Conservation (phyloP, 257 asterid species). For the Primulina tabacum region DNA sequence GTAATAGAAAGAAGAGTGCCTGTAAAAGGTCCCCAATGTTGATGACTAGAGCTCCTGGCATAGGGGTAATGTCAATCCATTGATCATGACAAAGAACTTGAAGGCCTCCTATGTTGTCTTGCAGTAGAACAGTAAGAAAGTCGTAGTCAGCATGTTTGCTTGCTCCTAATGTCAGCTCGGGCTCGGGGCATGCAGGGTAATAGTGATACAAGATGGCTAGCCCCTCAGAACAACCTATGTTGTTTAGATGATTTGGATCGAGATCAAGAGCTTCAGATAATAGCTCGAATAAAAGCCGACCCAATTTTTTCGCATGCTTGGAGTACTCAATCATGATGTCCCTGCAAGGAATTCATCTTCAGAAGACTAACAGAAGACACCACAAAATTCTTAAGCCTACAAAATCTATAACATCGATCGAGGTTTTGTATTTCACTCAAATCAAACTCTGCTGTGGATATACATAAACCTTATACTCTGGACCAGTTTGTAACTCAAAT, state of each 20-base stretch:
- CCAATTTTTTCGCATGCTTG: slow-evolving; percentile 30
- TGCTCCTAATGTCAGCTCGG: slow-evolving; percentile 39
- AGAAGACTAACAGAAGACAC: neutral
- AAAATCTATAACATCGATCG: too few relatives aligned
- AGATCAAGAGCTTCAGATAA: slow-evolving; percentile 40
- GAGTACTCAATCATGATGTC: slow-evolving; percentile 37
- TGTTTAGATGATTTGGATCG: slow-evolving; percentile 23
- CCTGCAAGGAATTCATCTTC: slow-evolving; percentile 14
- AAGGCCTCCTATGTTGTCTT: slow-evolving; percentile 47
- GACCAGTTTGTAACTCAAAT: too few relatives aligned
- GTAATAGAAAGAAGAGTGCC: slow-evolving; percentile 25
- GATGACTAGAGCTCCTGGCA: slow-evolving; percentile 41
- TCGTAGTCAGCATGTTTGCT: slow-evolving; percentile 38
- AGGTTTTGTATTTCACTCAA: neutral
- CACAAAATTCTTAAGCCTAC: neutral
- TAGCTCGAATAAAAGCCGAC: slow-evolving; percentile 25
- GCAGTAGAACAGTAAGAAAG: slow-evolving; percentile 46
- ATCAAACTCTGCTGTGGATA: neutral
- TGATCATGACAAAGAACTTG: slow-evolving; percentile 40
- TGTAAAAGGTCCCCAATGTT: slow-evolving; percentile 53
- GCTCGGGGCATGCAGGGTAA: slow-evolving; percentile 53
- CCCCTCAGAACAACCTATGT: slow-evolving; percentile 39
- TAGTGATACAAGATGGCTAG: slow-evolving; percentile 35
- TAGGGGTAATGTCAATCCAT: slow-evolving; percentile 49
- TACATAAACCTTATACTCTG: too few relatives aligned